Evolutionary conservation across 495 filamentous ascomycete species (phyloP), one percentile per base, ranked within the genome.

Genomic region (Penicillium alfredii): DNA sequence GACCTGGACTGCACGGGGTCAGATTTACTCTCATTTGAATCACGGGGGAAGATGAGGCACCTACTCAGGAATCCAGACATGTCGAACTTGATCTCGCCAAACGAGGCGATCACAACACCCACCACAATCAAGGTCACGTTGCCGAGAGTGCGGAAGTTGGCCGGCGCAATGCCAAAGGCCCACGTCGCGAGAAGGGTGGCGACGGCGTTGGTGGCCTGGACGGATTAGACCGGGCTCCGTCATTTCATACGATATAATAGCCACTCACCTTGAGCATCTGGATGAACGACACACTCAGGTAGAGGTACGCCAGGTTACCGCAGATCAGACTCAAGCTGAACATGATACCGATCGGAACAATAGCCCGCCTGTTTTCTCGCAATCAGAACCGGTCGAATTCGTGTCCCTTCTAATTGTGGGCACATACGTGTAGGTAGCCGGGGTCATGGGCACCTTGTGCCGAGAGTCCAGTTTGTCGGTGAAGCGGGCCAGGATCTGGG

Each of bases 291-390:
- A 93, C 86, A 53, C 80, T 84, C 44, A 94, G 78, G 63, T 89
- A 89, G 39, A 94, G 73, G 59, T 93, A 94, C 40, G 87, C 82
- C 54, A 87, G 65, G 64, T 94, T 93, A 46, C 86, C 82, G 67
- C 83, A 93, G 53, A 94, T 92, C 68, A 94, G 74, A 63, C 81
- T 86, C 67, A 92, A 72, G 58, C 80, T 85, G 75, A 92, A 94
- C 69, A 88, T 87, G 56, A 88, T 55, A 36, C 86, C 87, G 55
- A 94, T 93, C 23, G 87, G 87, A 13, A 93, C 77, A 58, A 94
- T 90, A 27, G 84, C 84, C 44, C 84, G 76, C 18, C 60, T 64
- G 22, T 29, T 43, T 4, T 10, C n/a, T n/a, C n/a, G n/a, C 18
- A 28, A 14, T 19, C 12, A 28, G 8, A 10, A 5, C 40, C 17